Percentiles rank a stretch among this genome's conserved stretches.
phyloP scores from a whole-genome alignment of 495 filamentous ascomycete genomes.

The Rostrohypoxylon terebratum region DNA sequence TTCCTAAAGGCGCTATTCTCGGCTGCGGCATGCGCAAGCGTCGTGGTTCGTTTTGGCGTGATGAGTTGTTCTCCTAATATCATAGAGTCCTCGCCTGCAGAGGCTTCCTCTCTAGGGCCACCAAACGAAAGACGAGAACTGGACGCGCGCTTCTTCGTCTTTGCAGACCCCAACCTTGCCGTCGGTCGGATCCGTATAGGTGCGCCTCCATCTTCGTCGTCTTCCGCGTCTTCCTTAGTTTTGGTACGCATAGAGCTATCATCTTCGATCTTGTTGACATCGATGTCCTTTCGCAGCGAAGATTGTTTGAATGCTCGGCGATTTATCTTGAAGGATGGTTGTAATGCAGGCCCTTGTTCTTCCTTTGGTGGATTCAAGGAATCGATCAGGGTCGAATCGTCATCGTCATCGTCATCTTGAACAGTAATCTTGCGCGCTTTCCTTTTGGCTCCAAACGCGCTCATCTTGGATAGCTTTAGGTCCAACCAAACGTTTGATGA shows the following conservation, averaged over 20 bases:
- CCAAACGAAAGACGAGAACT: slow-evolving; percentile 82
- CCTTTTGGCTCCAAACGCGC: slow-evolving; percentile 73
- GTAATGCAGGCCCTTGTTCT: slow-evolving; percentile 49
- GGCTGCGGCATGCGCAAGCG: slow-evolving; percentile 73
- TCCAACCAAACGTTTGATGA: no score
- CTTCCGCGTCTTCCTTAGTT: slow-evolving; percentile 49
- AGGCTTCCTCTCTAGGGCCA: slow-evolving; percentile 67
- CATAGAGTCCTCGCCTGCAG: slow-evolving; percentile 60
- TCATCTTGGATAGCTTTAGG: slow-evolving; percentile 73
- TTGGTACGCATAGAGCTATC: slow-evolving; percentile 29
- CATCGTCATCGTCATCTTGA: slow-evolving; percentile 73
- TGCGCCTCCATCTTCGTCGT: slow-evolving; percentile 53
- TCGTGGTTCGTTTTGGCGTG: slow-evolving; percentile 73
- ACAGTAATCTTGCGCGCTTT: slow-evolving; percentile 80
- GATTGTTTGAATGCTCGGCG: slow-evolving; percentile 64
- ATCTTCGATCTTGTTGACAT: slow-evolving; percentile 58
- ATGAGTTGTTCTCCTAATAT: slow-evolving; percentile 65
- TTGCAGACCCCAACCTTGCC: slow-evolving; percentile 54
- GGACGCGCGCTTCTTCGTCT: slow-evolving; percentile 71
- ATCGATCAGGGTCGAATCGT: slow-evolving; percentile 46
- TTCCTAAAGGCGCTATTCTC: slow-evolving; percentile 75
- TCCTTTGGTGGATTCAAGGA: slow-evolving; percentile 49
- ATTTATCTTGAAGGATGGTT: slow-evolving; percentile 57
- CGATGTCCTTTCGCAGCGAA: slow-evolving; percentile 62
- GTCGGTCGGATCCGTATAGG: slow-evolving; percentile 55